Base-by-base conservation (phyloP, 371 early-diverging fungal genomes). In the Synchytrium microbalum region DNA sequence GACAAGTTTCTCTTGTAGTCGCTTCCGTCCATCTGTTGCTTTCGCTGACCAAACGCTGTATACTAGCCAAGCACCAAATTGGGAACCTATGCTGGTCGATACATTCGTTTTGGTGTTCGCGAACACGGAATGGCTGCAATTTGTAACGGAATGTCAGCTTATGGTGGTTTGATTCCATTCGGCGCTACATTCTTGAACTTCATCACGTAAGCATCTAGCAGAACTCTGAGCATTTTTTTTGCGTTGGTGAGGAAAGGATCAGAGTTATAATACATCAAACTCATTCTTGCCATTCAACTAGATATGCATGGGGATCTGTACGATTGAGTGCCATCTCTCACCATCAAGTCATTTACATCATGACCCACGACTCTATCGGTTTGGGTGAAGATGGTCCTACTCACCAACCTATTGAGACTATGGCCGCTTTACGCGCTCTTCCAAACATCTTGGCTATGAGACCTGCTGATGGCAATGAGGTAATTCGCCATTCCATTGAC, bases 281-380 rank as follows among this genome's bases (percentile, higher is more conserved):
- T 69, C 69, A 64, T 60, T 29, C 65, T 67, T 58, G 66, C 67
- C 55, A 54, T 60, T 67, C 62, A 66, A 23, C 24, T 58, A 73
- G 70, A 58, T 88, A 88, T 66, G 88, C 87, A 58, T 67, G 95
- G 96, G 68, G 68, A 53, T 89, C 98, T 56, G 85, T 93, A 38
- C 92, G 99, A 75, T 81, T 99, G 57, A 84, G 91, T 63, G 95
- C 96, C 14, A 77, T 99, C 59, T 87, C 92, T 58, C 81, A 89
- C 38, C 83, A 89, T 62, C 94, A 91, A 38, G 91, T 93, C 56
- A 71, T 97, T 66, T 96, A 95, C 83, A 88, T 99, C 72, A 91
- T 96, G 91, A 98, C 99, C 59, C 99, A 99, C 85, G 99, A 99
- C 82, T 97, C 98, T 28, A 96, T 99, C 68, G 98, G 96, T 69